Evolutionary conservation across 768 basidiomycete species (phyloP).

Genomic region (Pisolithus microcarpus): DNA sequence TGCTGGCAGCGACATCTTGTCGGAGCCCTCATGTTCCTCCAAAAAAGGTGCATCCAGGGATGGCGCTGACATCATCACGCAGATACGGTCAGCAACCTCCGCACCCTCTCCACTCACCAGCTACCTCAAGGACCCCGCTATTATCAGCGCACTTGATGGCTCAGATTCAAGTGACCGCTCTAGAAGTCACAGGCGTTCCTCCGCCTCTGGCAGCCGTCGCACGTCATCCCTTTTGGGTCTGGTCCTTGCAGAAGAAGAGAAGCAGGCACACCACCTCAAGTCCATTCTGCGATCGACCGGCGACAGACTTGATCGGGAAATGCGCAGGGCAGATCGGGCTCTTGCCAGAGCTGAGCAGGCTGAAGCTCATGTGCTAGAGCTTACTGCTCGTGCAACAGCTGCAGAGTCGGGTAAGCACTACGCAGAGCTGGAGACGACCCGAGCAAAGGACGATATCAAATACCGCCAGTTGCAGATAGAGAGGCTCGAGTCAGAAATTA

Average conservation of each 20-base stretch:
- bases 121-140: constrained; percentile 39
- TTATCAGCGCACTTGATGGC: constrained; percentile 30
- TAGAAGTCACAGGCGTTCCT: constrained; percentile 26
- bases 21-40: constrained; percentile 6
- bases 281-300: constrained; percentile 42
- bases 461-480: constrained; percentile 43
- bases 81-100: constrained; percentile 38
- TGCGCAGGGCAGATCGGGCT: constrained; percentile 45
- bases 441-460: constrained; percentile 40
- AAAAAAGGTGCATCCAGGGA: constrained; percentile 3
- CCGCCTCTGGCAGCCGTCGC: constrained; percentile 31
- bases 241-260: constrained; percentile 48
- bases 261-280: constrained; percentile 49
- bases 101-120: constrained; percentile 39
- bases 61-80: constrained; percentile 30
- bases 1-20: constrained; percentile 6
- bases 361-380: constrained; percentile 41
- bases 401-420: constrained; percentile 38
- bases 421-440: constrained; percentile 33
- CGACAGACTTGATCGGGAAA: constrained; percentile 52
- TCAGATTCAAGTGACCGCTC: constrained; percentile 20
- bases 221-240: constrained; percentile 36
- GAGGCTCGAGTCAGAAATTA: constrained; percentile 37
- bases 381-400: constrained; percentile 29
- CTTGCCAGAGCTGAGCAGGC: constrained; percentile 44